Conservation (phyloP, 768 basidiomycete species). For the Cubamyces lactineus region DNA sequence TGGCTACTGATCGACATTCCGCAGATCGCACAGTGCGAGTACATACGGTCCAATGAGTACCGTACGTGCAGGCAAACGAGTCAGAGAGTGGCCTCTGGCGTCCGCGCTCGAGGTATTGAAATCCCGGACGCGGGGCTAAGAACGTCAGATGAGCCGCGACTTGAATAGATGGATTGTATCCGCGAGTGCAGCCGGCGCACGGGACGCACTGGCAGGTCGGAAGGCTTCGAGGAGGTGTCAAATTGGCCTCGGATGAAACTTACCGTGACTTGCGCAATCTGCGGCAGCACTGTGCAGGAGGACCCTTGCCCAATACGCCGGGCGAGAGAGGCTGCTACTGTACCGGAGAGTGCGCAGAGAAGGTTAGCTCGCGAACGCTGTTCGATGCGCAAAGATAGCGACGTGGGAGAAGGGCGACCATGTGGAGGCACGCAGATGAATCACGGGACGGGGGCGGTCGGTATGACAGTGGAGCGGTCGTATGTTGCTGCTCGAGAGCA, state of each 20-base stretch:
- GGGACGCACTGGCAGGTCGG: too few relatives aligned
- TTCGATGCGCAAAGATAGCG: background rate
- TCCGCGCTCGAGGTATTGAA: background rate
- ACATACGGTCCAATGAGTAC: background rate
- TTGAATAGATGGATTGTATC: too few relatives aligned
- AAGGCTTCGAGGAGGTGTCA: too few relatives aligned
- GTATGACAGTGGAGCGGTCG: constrained; percentile 12
- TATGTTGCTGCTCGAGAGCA: background rate
- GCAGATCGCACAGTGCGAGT: background rate
- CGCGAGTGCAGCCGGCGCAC: too few relatives aligned
- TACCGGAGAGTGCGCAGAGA: too few relatives aligned
- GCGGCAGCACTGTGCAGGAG: too few relatives aligned
- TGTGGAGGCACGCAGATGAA: background rate
- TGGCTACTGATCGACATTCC: background rate
- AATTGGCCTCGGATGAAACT: too few relatives aligned
- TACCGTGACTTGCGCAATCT: too few relatives aligned
- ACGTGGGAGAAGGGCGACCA: constrained; percentile 6
- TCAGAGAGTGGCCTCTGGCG: background rate
- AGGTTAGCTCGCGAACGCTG: background rate
- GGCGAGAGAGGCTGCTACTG: too few relatives aligned
- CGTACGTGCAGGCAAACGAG: background rate
- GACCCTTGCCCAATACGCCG: background rate
- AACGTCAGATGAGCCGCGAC: too few relatives aligned
- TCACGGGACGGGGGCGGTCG: constrained; percentile 5
- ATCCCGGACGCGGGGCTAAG: background rate